Evolutionary conservation across 2,329 filamentous ascomycete species (phyloP).

Genomic region (Phialocephala subalpina): DNA sequence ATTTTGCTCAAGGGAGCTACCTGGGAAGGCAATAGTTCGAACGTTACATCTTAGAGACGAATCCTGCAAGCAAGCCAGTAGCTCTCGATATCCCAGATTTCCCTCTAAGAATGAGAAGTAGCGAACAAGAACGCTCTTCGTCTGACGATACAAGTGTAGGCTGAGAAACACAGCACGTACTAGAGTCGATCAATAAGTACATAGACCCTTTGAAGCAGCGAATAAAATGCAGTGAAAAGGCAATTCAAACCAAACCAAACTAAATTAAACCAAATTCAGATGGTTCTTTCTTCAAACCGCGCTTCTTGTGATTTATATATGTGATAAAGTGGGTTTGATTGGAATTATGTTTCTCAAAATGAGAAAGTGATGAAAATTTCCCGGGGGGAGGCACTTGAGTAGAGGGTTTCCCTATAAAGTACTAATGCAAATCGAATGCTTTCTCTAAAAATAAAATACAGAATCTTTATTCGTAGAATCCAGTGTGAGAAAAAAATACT

Average conservation of each 20-base stretch:
- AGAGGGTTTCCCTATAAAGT: no score
- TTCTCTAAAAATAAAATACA: no score
- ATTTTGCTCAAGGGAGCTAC: neutral
- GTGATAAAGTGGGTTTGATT: no score
- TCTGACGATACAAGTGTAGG: neutral
- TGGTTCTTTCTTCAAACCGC: no score
- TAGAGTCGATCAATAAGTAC: neutral
- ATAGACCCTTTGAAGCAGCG: neutral
- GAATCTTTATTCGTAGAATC: no score
- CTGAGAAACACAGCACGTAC: no score
- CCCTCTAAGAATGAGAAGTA: neutral
- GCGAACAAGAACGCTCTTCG: neutral
- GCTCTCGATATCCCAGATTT: neutral
- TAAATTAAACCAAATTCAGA: no score
- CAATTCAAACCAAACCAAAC: no score
- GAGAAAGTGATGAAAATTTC: neutral
- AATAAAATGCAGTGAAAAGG: no score
- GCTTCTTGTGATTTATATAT: neutral
- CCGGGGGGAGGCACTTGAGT: neutral
- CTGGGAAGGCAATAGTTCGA: neutral
- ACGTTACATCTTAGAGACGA: neutral
- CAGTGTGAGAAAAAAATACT: no score
- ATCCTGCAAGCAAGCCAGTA: neutral
- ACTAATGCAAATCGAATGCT: no score
- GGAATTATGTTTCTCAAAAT: no score